These are phyloP conservation scores for Phytopythium litorale DNA, from an alignment of 352 stramenopile species.

Conservation along the genomic window DNA sequence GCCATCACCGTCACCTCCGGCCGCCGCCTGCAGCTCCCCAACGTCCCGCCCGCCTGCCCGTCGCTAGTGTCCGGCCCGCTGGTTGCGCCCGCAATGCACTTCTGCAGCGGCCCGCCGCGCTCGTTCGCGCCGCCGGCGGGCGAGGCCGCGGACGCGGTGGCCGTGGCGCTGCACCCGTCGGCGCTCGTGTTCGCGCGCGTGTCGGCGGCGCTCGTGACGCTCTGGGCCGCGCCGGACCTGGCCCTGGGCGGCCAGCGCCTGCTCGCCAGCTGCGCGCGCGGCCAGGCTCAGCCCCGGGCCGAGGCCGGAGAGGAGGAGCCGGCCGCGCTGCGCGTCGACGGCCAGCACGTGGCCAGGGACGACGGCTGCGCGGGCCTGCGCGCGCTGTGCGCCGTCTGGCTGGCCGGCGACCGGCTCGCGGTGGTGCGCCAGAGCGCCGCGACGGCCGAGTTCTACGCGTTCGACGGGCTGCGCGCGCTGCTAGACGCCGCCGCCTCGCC, in stretches of 20 bases:
- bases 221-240: constrained; percentile 50
- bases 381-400: constrained; percentile 52
- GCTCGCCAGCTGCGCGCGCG: constrained; percentile 29
- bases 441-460: constrained; percentile 68
- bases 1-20: no score
- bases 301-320: not conserved
- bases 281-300: constrained; percentile 11
- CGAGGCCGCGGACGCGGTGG: constrained; percentile 39
- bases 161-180: constrained; percentile 47
- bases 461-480: constrained; percentile 40
- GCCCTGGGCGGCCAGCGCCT: constrained; percentile 25
- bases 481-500: constrained; percentile 14
- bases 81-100: constrained; percentile 41
- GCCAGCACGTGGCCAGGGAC: not conserved
- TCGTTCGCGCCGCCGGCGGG: constrained; percentile 39
- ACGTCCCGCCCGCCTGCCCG: not conserved
- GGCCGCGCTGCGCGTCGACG: not conserved
- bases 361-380: constrained; percentile 20
- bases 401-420: constrained; percentile 47
- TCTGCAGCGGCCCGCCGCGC: constrained; percentile 65
- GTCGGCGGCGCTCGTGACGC: constrained; percentile 28
- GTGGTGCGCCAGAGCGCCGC: constrained; percentile 58
- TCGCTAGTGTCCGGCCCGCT: not conserved
- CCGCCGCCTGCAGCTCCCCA: no score
- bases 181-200: constrained; percentile 57